These are phyloP conservation scores for Melaleuca alternifolia DNA, from an alignment of 345 rosid species.

Conservation along the genomic window DNA sequence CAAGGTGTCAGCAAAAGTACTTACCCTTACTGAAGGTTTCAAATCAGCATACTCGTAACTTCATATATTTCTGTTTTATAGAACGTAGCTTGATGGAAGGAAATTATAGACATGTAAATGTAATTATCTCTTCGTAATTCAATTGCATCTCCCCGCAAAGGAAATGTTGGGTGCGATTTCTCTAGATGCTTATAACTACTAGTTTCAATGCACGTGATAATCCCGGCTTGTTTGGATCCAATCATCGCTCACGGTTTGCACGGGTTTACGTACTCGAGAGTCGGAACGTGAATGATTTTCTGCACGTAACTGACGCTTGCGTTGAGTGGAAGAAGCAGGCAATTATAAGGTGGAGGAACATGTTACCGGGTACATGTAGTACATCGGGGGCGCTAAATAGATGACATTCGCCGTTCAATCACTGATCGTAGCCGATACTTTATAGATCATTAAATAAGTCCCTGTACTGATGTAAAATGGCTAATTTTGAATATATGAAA, in stretches of 20 bases:
- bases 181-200: background rate
- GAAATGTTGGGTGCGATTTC: background rate
- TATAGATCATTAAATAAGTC: background rate
- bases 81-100: background rate
- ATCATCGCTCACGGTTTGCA: background rate
- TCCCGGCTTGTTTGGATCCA: background rate
- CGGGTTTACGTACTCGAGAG: background rate
- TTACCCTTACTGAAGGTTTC: slow-evolving; percentile 88
- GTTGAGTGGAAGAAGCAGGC: background rate
- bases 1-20: slow-evolving; percentile 74
- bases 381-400: background rate
- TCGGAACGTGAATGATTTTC: background rate
- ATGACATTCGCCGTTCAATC: background rate
- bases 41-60: slow-evolving; percentile 47
- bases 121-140: background rate
- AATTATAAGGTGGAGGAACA: background rate
- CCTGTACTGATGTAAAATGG: background rate
- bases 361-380: background rate
- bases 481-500: background rate
- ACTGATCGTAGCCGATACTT: background rate
- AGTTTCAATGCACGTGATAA: background rate
- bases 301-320: background rate
- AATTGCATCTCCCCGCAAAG: background rate
- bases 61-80: background rate
- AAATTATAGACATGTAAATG: background rate